Percentiles rank a stretch among this genome's conserved stretches.
These are phyloP conservation scores for Colletotrichum sp. DNA, from an alignment of 2,329 filamentous ascomycete species.

Conservation along the genomic window DNA sequence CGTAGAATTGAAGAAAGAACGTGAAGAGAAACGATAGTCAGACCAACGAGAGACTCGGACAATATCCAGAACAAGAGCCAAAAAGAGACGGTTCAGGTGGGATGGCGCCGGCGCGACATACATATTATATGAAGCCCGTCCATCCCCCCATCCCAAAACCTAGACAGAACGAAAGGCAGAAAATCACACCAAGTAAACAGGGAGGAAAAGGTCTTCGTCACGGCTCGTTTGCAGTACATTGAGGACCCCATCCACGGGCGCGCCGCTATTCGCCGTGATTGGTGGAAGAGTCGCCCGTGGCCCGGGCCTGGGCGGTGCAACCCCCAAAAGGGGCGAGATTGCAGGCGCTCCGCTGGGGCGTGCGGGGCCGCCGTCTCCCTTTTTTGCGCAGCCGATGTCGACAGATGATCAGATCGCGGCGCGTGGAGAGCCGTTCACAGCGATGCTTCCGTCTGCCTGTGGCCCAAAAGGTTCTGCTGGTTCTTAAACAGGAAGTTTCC, in stretches of 20 bases:
- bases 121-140: background rate
- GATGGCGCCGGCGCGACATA: background rate
- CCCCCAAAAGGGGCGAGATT: constrained; percentile 8
- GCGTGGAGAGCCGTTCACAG: background rate
- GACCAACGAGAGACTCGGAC: background rate
- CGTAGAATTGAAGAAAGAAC: background rate
- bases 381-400: background rate
- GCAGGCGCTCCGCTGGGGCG: constrained; percentile 3
- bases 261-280: background rate
- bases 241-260: background rate
- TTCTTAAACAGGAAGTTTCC: background rate
- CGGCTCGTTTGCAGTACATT: constrained; percentile 17
- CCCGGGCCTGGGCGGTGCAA: background rate
- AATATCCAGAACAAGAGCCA: background rate
- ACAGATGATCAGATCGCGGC: background rate
- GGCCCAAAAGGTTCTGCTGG: background rate
- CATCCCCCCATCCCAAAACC: background rate
- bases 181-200: background rate
- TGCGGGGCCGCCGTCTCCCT: background rate
- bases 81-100: background rate
- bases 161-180: background rate
- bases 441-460: background rate
- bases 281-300: background rate
- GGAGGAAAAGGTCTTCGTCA: background rate
- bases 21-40: background rate